Base-by-base conservation (phyloP, 2,329 filamentous ascomycete species). In the Fusarium secorum region DNA sequence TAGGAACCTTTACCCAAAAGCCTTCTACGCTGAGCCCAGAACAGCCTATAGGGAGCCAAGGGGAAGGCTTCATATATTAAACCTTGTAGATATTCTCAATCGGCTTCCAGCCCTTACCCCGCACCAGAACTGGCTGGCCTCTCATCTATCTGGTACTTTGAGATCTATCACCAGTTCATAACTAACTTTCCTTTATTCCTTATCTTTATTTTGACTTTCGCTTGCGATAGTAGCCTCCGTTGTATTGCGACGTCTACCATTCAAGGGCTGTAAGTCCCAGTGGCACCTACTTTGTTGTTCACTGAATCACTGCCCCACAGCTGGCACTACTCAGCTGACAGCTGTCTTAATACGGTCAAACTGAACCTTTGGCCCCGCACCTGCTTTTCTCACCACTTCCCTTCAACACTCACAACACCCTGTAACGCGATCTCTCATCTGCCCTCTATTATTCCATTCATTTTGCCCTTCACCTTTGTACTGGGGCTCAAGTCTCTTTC, bases 371-470 rank as follows among this genome's bases (percentile, higher is more conserved):
- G 0, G 18, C 42, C 42, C 42, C 42, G 42, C 42, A 28, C 13
- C 18, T 45, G 24, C 0, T 45, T 28, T 20, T 45, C 24, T 45
- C 24, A 45, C 24, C 18, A 2, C 24, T 45, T 45, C 42, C 42
- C 42, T 45, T 28, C 13, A 4, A n/a, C 42, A 45, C 22, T n/a
- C 42, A 28, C 42, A 28, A 10, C 18, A 45, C 7, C 3, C 15
- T 3, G 15, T 7, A 9, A 20, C 18, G 1, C 3, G 11, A 28
- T 7, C 5, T 45, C 5, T 28, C 5, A 15, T 28, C 3, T 28
- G 2, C 1, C 3, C 8, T 45, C 18, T 45, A 7, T 2, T 14
- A 4, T 15, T 45, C 5, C 5, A 3, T 9, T 9, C 3, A 13
- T 24, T 24, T 42, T 42, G 4, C 18, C 7, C 7, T 18, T 42